Evolutionary conservation across 192 early-diverging fungal genomes (phyloP).

Genomic region (Entomortierella chlamydospora): DNA sequence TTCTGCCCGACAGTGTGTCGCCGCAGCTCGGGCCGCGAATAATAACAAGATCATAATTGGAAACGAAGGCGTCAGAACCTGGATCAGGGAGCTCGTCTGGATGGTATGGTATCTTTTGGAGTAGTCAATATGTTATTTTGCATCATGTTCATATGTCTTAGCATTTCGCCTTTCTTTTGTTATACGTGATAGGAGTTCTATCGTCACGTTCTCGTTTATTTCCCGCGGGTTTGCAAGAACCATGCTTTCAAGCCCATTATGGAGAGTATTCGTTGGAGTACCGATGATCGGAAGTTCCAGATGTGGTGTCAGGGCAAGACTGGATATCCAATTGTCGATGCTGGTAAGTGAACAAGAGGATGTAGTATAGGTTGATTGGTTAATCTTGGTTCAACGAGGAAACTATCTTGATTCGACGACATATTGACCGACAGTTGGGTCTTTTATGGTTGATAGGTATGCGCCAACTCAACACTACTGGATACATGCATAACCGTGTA

Average conservation of each 20-base stretch:
- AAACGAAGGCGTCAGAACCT: slow-evolving; percentile 60
- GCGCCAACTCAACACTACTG: slow-evolving; percentile 67
- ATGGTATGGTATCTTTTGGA: slow-evolving; percentile 26
- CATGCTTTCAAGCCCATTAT: slow-evolving; percentile 64
- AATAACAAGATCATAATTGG: slow-evolving; percentile 62
- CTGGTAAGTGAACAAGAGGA: slow-evolving; percentile 47
- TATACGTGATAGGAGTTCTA: slow-evolving; percentile 67
- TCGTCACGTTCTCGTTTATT: slow-evolving; percentile 65
- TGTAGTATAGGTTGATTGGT: too few species aligned
- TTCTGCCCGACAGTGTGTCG: slow-evolving; percentile 63
- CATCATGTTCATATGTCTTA: not conserved
- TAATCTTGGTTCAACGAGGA: too few species aligned
- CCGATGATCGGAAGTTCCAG: slow-evolving; percentile 57
- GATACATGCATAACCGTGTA: slow-evolving; percentile 74
- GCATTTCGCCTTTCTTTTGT: not conserved
- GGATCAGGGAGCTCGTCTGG: slow-evolving; percentile 75
- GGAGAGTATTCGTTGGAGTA: slow-evolving; percentile 64
- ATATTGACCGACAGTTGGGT: not conserved
- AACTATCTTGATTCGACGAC: not conserved
- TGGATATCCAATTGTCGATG: slow-evolving; percentile 75
- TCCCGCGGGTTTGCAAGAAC: slow-evolving; percentile 69
- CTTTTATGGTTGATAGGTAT: slow-evolving; percentile 52
- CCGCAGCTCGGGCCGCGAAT: slow-evolving; percentile 60
- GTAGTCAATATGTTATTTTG: not conserved
- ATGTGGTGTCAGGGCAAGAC: slow-evolving; percentile 75